phyloP scores from a whole-genome alignment of 148 eudicot species.

The Selenicereus undatus region DNA sequence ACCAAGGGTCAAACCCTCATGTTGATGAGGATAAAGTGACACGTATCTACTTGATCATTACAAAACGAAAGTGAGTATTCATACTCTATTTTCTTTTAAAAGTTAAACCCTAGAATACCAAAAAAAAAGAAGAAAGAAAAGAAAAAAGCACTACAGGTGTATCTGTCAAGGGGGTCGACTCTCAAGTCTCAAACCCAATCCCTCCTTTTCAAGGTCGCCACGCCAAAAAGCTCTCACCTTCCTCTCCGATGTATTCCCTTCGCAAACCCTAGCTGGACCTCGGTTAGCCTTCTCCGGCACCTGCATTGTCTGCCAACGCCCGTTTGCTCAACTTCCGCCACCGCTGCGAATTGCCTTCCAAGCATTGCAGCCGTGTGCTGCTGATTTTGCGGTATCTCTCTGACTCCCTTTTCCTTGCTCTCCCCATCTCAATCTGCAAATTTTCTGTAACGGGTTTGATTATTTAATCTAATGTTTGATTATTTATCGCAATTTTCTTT shows the following conservation, averaged over 20 bases:
- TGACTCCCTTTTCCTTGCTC: neutral
- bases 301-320: neutral
- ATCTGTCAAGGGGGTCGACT: neutral
- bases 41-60: no score
- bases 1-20: no score
- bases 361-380: neutral
- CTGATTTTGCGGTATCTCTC: neutral
- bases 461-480: neutral
- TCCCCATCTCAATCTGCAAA: neutral
- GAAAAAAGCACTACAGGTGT: neutral
- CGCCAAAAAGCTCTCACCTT: neutral
- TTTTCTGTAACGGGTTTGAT: neutral
- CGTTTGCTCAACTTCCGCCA: neutral
- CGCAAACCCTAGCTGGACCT: neutral
- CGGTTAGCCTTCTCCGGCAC: neutral
- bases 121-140: no score
- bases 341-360: neutral
- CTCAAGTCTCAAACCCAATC: neutral
- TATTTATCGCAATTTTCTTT: neutral
- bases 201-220: neutral
- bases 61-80: no score
- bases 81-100: no score
- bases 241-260: neutral
- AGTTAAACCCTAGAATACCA: no score
- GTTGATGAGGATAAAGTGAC: no score